Evolutionary conservation across 1,284 basidiomycete genomes (phyloP).

Genomic region (Schizophyllum amplum): DNA sequence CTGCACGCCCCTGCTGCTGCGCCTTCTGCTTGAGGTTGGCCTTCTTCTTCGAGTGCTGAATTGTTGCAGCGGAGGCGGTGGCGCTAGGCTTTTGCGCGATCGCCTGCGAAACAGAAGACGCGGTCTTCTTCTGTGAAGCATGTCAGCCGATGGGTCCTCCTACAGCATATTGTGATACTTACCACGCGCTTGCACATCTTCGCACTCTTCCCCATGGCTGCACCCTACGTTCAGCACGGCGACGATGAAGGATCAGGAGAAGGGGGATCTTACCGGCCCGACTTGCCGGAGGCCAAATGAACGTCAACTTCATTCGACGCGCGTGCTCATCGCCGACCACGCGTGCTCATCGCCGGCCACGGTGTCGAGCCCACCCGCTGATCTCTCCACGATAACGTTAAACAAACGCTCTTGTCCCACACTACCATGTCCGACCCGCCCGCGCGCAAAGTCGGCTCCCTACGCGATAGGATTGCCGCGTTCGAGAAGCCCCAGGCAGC

Average conservation of each 20-base stretch:
- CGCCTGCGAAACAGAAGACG: constrained; percentile 16
- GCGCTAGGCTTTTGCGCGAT: constrained; percentile 14
- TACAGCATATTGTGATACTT: constrained; percentile 9
- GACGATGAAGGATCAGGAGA: neutral
- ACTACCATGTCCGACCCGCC: constrained; percentile 39
- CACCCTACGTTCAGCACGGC: neutral
- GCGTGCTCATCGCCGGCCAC: neutral
- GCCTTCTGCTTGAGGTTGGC: constrained; percentile 31
- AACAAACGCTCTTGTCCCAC: neutral
- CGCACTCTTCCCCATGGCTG: constrained; percentile 39
- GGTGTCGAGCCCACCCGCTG: neutral
- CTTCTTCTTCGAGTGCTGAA: constrained; percentile 26
- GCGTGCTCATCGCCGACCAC: too few species aligned
- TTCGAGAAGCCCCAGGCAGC: constrained; percentile 57
- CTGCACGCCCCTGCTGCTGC: constrained; percentile 26
- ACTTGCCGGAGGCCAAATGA: neutral
- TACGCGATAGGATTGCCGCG: constrained; percentile 77
- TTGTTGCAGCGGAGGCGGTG: constrained; percentile 4
- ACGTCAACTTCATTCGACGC: neutral
- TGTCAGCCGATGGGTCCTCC: neutral
- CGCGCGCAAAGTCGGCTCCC: constrained; percentile 58
- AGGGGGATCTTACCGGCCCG: neutral
- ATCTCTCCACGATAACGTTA: neutral
- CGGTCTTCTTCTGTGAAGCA: constrained; percentile 22
- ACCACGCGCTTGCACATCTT: constrained; percentile 41